These are phyloP conservation scores for Pyricularia sp. DNA, from an alignment of 2,329 filamentous ascomycete species.

Conservation along the genomic window DNA sequence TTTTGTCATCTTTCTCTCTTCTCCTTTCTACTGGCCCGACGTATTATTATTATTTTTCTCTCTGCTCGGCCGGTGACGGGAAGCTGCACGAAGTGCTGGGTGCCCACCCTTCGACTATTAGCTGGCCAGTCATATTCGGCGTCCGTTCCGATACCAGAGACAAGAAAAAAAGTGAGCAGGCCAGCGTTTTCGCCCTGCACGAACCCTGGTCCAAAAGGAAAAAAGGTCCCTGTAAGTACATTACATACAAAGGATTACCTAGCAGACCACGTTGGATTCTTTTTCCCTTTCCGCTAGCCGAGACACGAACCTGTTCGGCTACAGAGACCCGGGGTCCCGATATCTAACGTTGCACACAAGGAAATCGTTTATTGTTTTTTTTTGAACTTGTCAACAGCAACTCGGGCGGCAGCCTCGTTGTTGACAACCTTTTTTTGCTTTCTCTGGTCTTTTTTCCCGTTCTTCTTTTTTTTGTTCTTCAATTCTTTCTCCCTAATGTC, in stretches of 20 bases:
- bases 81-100: neutral
- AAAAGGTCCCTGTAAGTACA: neutral
- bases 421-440: neutral
- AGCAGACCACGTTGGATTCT: neutral
- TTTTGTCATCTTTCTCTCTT: neutral
- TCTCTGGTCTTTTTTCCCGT: constrained; percentile 1
- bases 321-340: neutral
- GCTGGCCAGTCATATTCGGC: neutral
- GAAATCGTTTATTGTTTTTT: neutral
- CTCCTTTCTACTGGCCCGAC: neutral
- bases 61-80: neutral
- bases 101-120: neutral
- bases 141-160: neutral
- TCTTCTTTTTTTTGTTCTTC: neutral
- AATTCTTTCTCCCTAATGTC: constrained; percentile 19
- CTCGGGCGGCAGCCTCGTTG: neutral
- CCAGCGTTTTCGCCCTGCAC: neutral
- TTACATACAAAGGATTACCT: neutral
- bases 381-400: neutral
- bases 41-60: neutral
- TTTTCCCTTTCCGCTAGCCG: constrained; percentile 1
- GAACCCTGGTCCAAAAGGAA: neutral
- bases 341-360: neutral
- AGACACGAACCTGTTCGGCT: neutral
- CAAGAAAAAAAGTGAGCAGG: neutral